These are phyloP conservation scores for Mycena floridula DNA, from an alignment of 768 basidiomycete genomes.

Conservation along the genomic window DNA sequence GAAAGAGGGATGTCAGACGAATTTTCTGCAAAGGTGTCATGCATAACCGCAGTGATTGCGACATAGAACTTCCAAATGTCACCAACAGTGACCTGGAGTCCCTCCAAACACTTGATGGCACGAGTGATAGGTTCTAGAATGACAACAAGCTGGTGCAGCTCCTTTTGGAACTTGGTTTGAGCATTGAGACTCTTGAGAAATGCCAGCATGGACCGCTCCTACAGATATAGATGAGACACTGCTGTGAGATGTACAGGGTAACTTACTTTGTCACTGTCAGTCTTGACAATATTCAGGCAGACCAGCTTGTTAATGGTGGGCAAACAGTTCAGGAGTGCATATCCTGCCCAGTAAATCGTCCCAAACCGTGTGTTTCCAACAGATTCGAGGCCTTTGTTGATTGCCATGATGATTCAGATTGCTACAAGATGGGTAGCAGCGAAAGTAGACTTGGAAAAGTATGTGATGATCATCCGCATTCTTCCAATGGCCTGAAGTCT, in stretches of 20 bases:
- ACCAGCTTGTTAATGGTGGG: constrained; percentile 11
- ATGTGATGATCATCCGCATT: constrained; percentile 4
- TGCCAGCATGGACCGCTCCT: neutral
- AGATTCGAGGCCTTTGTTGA: constrained; percentile 11
- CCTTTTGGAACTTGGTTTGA: constrained; percentile 1
- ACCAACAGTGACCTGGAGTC: constrained; percentile 12
- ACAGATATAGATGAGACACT: neutral
- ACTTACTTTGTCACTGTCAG: neutral
- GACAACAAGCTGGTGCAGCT: constrained; percentile 2
- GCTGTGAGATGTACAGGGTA: neutral
- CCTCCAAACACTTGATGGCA: constrained; percentile 19
- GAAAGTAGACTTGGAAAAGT: constrained; percentile 9
- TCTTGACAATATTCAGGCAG: neutral
- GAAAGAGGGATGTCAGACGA: neutral
- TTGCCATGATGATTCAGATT: constrained; percentile 1
- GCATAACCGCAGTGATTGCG: constrained; percentile 9
- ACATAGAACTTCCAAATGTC: constrained; percentile 20
- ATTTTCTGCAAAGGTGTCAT: constrained; percentile 9
- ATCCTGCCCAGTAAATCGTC: constrained; percentile 12
- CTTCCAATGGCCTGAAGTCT: constrained; percentile 3
- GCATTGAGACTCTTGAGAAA: constrained; percentile 1
- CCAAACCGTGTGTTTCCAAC: constrained; percentile 19
- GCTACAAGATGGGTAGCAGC: constrained; percentile 7
- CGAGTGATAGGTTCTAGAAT: constrained; percentile 13
- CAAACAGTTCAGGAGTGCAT: constrained; percentile 9